phyloP scores from a whole-genome alignment of 2,329 filamentous ascomycete genomes.

The Aureobasidium uvarum region DNA sequence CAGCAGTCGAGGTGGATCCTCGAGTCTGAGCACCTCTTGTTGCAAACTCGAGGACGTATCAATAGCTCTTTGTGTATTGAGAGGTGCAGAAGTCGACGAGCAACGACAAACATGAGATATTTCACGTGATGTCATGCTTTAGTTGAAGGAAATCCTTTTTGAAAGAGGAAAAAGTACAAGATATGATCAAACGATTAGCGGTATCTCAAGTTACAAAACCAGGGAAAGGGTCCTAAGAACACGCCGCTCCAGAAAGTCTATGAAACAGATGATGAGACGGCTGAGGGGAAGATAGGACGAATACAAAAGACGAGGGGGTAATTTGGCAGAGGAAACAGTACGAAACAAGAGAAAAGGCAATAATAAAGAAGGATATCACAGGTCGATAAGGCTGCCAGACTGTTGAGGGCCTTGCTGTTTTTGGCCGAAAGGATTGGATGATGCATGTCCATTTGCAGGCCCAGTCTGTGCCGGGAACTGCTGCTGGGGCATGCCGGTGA shows the following conservation, averaged over 20 bases:
- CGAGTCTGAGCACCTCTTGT: not conserved
- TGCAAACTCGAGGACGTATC: not conserved
- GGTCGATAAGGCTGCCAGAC: conserved; percentile 60
- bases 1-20: no score
- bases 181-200: conserved; percentile 24
- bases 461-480: conserved; percentile 46
- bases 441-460: conserved; percentile 49
- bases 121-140: not conserved
- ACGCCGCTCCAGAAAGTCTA: conserved; percentile 24
- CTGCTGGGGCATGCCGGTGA: conserved; percentile 62
- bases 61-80: not conserved
- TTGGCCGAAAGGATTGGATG: conserved; percentile 57
- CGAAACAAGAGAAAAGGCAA: not conserved
- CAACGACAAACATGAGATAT: not conserved
- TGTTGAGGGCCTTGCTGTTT: conserved; percentile 46
- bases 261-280: conserved; percentile 23
- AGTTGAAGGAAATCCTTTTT: not conserved
- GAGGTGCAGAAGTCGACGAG: not conserved
- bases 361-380: conserved; percentile 40
- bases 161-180: not conserved
- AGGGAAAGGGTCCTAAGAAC: conserved; percentile 2
- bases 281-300: not conserved
- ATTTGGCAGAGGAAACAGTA: conserved; percentile 3
- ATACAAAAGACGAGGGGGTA: conserved; percentile 5
- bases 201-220: conserved; percentile 24